A percentile compares a stretch with the other conserved stretches of the same genome.
These are phyloP conservation scores for Lobosporangium transversale DNA, from an alignment of 192 early-diverging fungal species.

Conservation along the genomic window DNA sequence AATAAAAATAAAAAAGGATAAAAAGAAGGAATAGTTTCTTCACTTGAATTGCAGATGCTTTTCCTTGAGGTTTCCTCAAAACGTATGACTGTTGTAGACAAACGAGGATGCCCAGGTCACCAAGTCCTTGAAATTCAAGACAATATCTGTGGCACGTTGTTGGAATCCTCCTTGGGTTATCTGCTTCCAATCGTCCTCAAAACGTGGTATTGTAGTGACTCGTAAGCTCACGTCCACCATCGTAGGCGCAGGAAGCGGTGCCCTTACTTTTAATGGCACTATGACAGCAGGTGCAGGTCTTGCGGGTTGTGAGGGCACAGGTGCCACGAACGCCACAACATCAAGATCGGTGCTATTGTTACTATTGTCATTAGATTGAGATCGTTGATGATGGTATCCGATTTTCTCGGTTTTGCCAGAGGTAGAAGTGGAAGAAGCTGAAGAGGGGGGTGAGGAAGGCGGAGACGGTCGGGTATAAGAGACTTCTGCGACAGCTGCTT, in stretches of 20 bases:
- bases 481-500: slow-evolving; percentile 22
- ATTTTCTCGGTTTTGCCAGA: not conserved
- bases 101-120: slow-evolving; percentile 54
- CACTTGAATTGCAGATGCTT: too few relatives aligned
- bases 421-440: not conserved
- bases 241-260: not conserved
- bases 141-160: slow-evolving; percentile 41
- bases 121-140: slow-evolving; percentile 36
- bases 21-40: too few relatives aligned
- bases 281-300: not conserved
- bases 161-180: slow-evolving; percentile 25
- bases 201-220: not conserved
- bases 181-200: not conserved
- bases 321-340: not conserved
- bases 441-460: slow-evolving; percentile 1
- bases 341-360: not conserved
- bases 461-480: slow-evolving; percentile 31
- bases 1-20: too few relatives aligned
- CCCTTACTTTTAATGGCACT: not conserved
- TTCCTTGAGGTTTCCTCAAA: too few relatives aligned
- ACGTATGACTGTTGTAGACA: slow-evolving; percentile 48
- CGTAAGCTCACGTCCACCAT: not conserved
- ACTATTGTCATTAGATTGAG: not conserved
- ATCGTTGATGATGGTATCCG: not conserved
- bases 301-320: not conserved